Percentiles rank a stretch among this genome's conserved stretches.
These are phyloP conservation scores for Plasmodium vivax DNA, from an alignment of 169 alveolate genomes.

Conservation along the genomic window DNA sequence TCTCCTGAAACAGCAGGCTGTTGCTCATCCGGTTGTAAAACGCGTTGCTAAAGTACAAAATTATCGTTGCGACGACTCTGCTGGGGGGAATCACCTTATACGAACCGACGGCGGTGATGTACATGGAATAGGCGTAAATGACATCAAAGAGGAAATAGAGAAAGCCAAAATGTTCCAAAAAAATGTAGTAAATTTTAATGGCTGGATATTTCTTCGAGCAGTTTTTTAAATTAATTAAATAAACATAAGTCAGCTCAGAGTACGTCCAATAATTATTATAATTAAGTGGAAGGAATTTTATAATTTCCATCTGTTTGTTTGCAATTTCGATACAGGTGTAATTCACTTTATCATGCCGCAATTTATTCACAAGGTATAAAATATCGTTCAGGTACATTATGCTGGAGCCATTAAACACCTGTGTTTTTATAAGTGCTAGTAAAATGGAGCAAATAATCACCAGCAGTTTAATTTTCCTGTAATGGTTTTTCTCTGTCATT, in stretches of 20 bases:
- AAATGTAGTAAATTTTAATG: conserved; percentile 53
- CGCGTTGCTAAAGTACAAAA: conserved; percentile 54
- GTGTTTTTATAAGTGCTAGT: conserved; percentile 59
- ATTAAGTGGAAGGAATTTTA: conserved; percentile 45
- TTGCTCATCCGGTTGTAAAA: conserved; percentile 68
- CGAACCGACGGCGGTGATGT: conserved; percentile 58
- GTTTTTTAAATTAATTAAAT: conserved; percentile 58
- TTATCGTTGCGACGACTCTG: conserved; percentile 55
- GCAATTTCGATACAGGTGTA: conserved; percentile 69
- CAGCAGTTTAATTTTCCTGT: conserved; percentile 44
- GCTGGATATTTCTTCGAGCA: conserved; percentile 70
- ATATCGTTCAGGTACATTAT: conserved; percentile 64
- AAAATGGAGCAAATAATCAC: conserved; percentile 56
- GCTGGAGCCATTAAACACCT: conserved; percentile 52
- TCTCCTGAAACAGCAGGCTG: conserved; percentile 57
- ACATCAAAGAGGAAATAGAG: conserved; percentile 47
- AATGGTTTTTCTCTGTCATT: conserved; percentile 54
- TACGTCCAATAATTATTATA: conserved; percentile 67
- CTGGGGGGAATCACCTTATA: conserved; percentile 58
- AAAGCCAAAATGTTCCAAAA: conserved; percentile 59
- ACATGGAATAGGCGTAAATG: conserved; percentile 66
- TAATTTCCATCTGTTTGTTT: conserved; percentile 61
- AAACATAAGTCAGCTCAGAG: conserved; percentile 62
- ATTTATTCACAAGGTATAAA: conserved; percentile 33
- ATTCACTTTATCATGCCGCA: conserved; percentile 25